Conservation (phyloP, 257 asterid genomes). For the Fraxinus cuspidata region DNA sequence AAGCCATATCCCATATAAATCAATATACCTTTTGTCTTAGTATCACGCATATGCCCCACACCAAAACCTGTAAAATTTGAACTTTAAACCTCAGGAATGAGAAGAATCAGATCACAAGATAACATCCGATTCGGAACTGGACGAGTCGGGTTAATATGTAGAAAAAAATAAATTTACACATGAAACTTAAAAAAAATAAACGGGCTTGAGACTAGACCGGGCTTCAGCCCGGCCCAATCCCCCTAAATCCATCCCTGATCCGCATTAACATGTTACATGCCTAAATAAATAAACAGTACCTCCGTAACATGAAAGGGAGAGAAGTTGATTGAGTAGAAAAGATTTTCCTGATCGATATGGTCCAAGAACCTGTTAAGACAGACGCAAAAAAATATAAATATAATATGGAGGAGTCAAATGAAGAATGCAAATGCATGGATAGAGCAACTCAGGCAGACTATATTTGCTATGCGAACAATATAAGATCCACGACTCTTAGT, state of each 20-base stretch:
- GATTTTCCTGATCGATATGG: slow-evolving; percentile 99
- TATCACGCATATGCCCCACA: slow-evolving; percentile 98
- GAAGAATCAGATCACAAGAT: slow-evolving; percentile 11
- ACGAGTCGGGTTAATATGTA: too few species aligned
- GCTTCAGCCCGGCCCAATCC: too few species aligned
- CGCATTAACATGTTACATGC: background rate
- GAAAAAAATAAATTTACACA: too few species aligned
- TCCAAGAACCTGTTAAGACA: slow-evolving; percentile 75
- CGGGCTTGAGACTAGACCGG: too few species aligned
- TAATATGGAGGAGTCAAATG: background rate
- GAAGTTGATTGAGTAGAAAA: slow-evolving; percentile 93
- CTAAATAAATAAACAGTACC: slow-evolving; percentile 48
- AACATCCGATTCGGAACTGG: background rate
- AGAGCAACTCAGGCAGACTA: slow-evolving; percentile 5
- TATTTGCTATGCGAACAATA: background rate
- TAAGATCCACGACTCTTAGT: background rate
- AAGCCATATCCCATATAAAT: slow-evolving; percentile 4
- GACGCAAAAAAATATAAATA: background rate
- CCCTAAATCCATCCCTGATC: too few species aligned
- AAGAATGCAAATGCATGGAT: background rate
- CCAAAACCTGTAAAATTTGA: slow-evolving; percentile 74
- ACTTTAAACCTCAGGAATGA: background rate
- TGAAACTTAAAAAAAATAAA: too few species aligned
- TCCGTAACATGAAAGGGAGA: slow-evolving; percentile 89
- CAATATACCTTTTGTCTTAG: slow-evolving; percentile 85